phyloP scores from a whole-genome alignment of 2,329 filamentous ascomycete genomes.

The Lachnum nothofagi region DNA sequence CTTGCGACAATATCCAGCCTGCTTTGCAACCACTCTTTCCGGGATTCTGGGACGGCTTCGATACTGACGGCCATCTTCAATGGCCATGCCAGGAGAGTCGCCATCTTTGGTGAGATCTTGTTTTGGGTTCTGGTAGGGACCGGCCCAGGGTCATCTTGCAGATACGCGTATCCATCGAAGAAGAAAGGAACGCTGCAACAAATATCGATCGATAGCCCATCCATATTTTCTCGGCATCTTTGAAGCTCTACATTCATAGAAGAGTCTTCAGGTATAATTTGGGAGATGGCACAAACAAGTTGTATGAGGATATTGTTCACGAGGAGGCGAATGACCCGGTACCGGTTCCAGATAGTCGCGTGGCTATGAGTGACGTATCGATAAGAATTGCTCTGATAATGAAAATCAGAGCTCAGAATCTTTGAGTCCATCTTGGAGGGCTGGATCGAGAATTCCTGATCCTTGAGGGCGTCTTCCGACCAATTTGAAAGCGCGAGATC shows the following conservation, averaged over 20 bases:
- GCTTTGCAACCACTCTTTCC: constrained; percentile 50
- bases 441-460: too few relatives aligned
- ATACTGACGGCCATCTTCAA: constrained; percentile 42
- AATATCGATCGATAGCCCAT: too few relatives aligned
- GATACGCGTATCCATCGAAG: too few relatives aligned
- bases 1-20: too few relatives aligned
- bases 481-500: too few relatives aligned
- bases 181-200: too few relatives aligned
- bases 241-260: too few relatives aligned
- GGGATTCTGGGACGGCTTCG: constrained; percentile 65
- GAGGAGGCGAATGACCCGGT: constrained; percentile 22
- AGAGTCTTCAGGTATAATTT: not conserved
- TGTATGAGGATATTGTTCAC: constrained; percentile 21
- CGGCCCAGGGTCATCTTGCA: too few relatives aligned
- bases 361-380: constrained; percentile 19
- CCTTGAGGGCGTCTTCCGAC: too few relatives aligned
- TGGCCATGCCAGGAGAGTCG: constrained; percentile 5
- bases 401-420: not conserved
- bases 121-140: not conserved
- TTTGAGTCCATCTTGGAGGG: not conserved
- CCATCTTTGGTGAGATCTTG: constrained; percentile 4
- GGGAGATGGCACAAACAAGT: constrained; percentile 25
- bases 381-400: constrained; percentile 1
- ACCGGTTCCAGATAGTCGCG: constrained; percentile 24
- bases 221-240: too few relatives aligned